Percentiles rank a stretch among this genome's conserved stretches.
Conservation (phyloP, 108 stramenopile genomes). For the Stephanodiscus triporus region DNA sequence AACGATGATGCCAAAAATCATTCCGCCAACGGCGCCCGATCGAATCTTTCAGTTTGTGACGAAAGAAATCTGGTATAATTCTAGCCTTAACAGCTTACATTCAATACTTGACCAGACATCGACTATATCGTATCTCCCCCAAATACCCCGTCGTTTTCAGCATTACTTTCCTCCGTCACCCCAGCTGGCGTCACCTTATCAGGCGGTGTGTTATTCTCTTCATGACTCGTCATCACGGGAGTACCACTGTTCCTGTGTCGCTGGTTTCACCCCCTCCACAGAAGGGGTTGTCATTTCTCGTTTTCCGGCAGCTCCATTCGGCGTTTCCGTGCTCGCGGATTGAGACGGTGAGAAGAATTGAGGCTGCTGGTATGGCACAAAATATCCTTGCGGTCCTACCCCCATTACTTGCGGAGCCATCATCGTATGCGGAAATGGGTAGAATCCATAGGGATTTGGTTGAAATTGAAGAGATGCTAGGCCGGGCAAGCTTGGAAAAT, state of each 20-base stretch:
- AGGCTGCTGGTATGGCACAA: background rate
- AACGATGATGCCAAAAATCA: too few species aligned
- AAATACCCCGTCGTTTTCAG: too few species aligned
- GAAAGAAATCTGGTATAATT: too few species aligned
- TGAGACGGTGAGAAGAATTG: background rate
- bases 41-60: too few species aligned
- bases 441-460: background rate
- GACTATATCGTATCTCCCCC: too few species aligned
- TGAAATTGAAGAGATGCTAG: too few species aligned
- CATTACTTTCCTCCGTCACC: background rate
- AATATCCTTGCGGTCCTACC: conserved; percentile 7
- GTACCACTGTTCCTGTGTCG: background rate
- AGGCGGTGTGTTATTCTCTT: background rate
- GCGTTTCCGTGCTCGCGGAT: background rate
- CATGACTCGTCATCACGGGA: background rate
- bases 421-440: conserved; percentile 14
- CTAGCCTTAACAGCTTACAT: too few species aligned
- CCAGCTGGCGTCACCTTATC: background rate
- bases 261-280: background rate
- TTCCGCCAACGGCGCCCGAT: too few species aligned
- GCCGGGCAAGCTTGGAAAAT: too few species aligned
- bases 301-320: background rate
- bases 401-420: background rate
- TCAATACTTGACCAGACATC: too few species aligned
- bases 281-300: background rate